These are phyloP conservation scores for Phytopythium ostracodes DNA, from an alignment of 352 stramenopile species.

Conservation along the genomic window DNA sequence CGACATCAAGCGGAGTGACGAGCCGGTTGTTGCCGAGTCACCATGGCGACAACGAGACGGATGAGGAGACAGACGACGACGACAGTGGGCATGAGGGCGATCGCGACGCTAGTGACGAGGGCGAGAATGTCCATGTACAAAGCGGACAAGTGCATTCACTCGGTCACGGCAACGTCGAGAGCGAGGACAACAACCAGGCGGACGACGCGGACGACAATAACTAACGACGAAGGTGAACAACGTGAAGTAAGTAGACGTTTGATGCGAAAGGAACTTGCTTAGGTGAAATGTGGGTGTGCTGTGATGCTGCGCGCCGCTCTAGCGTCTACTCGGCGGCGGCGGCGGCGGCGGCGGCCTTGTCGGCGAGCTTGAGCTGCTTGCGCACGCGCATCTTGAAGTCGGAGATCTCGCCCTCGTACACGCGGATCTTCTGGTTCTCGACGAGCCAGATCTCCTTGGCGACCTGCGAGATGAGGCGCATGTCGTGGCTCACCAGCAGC, in stretches of 20 bases:
- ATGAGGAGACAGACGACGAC: too few relatives aligned
- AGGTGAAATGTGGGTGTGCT: neutral
- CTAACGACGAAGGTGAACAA: neutral
- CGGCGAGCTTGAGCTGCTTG: conserved; percentile 79
- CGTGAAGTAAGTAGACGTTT: too few relatives aligned
- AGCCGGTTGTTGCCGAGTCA: neutral
- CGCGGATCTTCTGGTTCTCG: conserved; percentile 94
- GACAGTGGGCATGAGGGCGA: neutral
- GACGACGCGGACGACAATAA: neutral
- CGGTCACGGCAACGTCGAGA: neutral
- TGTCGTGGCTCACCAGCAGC: conserved; percentile 98
- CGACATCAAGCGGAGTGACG: too few relatives aligned
- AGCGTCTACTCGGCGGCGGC: conserved; percentile 5
- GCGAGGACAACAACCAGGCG: conserved; percentile 6
- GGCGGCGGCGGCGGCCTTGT: conserved; percentile 33
- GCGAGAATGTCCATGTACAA: neutral
- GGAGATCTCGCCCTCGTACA: conserved; percentile 97
- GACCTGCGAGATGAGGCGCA: conserved; percentile 98
- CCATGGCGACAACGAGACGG: neutral
- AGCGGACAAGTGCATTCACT: neutral
- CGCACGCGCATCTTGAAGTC: conserved; percentile 96
- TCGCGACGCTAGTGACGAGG: neutral
- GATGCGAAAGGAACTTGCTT: neutral
- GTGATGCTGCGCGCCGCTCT: neutral
- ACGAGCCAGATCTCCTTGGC: conserved; percentile 99